phyloP scores from a whole-genome alignment of 2,329 filamentous ascomycete species.

The Botrytis medusae region DNA sequence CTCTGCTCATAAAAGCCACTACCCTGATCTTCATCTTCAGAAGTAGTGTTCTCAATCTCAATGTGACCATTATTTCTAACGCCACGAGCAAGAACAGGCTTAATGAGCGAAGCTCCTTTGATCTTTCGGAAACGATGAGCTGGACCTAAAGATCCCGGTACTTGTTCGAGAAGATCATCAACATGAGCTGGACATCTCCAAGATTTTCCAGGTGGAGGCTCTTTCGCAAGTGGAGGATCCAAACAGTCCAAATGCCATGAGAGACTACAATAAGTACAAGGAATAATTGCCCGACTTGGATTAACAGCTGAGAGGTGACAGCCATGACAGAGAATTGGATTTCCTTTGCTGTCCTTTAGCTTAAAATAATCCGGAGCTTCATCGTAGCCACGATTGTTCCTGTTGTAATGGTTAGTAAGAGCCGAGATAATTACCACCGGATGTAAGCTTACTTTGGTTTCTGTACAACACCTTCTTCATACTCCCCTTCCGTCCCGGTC shows the following conservation, averaged over 20 bases:
- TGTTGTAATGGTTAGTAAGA: constrained; percentile 33
- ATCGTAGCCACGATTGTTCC: constrained; percentile 55
- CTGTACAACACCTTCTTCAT: constrained; percentile 64
- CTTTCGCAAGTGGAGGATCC: constrained; percentile 77
- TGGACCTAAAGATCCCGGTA: constrained; percentile 56
- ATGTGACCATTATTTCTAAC: constrained; percentile 70
- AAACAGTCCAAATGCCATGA: constrained; percentile 93
- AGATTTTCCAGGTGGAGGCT: constrained; percentile 68
- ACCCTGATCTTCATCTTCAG: constrained; percentile 49
- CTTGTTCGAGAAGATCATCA: constrained; percentile 67
- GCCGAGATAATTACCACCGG: constrained; percentile 13
- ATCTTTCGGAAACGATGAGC: constrained; percentile 63
- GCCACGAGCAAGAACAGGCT: constrained; percentile 59
- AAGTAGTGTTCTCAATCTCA: constrained; percentile 63
- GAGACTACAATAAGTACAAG: constrained; percentile 78
- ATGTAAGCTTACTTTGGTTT: constrained; percentile 56
- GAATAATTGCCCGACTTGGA: constrained; percentile 69
- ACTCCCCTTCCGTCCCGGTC: constrained; percentile 75
- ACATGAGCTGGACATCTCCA: constrained; percentile 91
- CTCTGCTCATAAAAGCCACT: constrained; percentile 57
- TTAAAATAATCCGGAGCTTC: constrained; percentile 66
- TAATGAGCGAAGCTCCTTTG: constrained; percentile 53
- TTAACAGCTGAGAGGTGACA: constrained; percentile 67
- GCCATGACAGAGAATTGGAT: constrained; percentile 71
- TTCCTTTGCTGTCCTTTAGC: constrained; percentile 69